Evolutionary conservation across 805 yeast species (phyloP).

Genomic region (Starmerella kuoi): DNA sequence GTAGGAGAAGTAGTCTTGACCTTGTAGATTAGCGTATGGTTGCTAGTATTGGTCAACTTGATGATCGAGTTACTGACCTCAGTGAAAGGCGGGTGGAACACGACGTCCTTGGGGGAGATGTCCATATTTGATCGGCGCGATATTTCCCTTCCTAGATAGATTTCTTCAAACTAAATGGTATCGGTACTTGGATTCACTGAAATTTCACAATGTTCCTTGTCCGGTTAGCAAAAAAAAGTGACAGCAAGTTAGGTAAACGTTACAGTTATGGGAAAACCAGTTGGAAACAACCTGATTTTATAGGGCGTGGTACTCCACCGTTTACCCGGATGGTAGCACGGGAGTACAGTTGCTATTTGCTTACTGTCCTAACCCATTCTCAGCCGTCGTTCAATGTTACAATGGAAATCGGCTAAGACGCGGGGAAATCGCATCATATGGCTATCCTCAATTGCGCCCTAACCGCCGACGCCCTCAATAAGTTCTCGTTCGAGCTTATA

Average conservation of each 20-base stretch:
- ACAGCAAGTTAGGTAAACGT: too few relatives aligned
- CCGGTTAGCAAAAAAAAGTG: too few relatives aligned
- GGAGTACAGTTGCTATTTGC: conserved; percentile 1
- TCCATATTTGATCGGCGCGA: conserved; percentile 15
- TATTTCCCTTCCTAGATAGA: too few relatives aligned
- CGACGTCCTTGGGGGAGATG: conserved; percentile 16
- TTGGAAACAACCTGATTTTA: neutral
- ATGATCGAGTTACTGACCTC: conserved; percentile 11
- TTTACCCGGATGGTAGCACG: neutral
- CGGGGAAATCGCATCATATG: too few relatives aligned
- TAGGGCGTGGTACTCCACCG: neutral
- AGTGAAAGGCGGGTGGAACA: conserved; percentile 18
- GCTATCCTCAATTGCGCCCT: too few relatives aligned
- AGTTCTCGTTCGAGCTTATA: too few relatives aligned
- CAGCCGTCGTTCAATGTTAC: neutral
- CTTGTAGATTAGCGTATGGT: conserved; percentile 67
- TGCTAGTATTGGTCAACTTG: conserved; percentile 38
- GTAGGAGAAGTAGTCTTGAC: conserved; percentile 98
- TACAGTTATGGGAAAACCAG: too few relatives aligned
- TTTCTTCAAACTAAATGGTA: too few relatives aligned
- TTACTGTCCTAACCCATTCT: neutral
- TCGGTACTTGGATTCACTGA: too few relatives aligned
- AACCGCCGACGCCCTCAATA: too few relatives aligned
- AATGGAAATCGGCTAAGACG: too few relatives aligned
- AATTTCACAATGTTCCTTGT: too few relatives aligned